Base-by-base conservation (phyloP, 1,139 yeast genomes). In the Suhomyces guaymorum region DNA sequence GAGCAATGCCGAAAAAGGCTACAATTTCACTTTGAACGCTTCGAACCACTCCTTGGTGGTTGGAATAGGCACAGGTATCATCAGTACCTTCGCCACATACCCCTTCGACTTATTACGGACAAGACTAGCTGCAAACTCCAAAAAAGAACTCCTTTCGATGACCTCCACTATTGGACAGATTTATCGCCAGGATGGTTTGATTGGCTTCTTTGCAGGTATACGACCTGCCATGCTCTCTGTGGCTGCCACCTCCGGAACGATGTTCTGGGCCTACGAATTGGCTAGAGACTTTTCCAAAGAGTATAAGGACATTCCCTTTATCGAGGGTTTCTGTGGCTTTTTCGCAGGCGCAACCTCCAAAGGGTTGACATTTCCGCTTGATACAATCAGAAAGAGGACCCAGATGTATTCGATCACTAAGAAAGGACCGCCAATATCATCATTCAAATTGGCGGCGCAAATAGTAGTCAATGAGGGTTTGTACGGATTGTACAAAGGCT, bases 41-140 rank as follows among this genome's bases (percentile, higher is more conserved):
- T 58, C 75, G 1, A 46, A 64, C 1, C 83, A 75, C 43, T 71
- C 79, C 27, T 66, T 84, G 28, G 29, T 84, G 0, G 78, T 86
- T 5, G 98, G 98, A 0, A 75, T 85, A 0, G 59, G 79, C 2
- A 81, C 97, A 0, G 98, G 98, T 0, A 62, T 80, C 18, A 52
- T 76, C 1, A 86, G 96, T 31, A 87, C 96, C 0, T 37, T 76
- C 0, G 54, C 67, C 2, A 86, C 97, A 3, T 92, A 92, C 52
- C 98, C 98, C 0, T 80, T 88, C 51, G 98, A 92, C 57, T 69
- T 89, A 19, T 61, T 92, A 28, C 64, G 98, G 33, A 92, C 98
- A 0, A 64, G 96, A 34, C 70, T 89, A 37, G 95, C 89, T 1
- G 84, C 85, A 3, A 76, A 77, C 48, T 57, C 63, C 8, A 38